Conservation (phyloP, 768 basidiomycete genomes). For the Pleurotus salmoneostramineus region DNA sequence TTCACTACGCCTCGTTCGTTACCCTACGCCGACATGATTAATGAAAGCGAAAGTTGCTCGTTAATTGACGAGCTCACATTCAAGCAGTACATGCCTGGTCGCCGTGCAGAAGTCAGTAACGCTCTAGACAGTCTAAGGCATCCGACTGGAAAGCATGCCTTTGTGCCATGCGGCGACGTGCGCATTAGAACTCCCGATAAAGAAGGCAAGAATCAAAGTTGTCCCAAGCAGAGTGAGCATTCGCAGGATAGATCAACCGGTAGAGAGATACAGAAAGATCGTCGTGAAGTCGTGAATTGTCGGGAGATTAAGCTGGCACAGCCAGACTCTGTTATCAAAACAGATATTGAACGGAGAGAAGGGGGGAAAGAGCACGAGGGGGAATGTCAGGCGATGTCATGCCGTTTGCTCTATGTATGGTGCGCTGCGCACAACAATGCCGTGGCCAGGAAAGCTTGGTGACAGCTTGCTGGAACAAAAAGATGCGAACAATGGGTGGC, state of each 20-base stretch:
- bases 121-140: not conserved
- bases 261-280: no score
- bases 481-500: no score
- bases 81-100: conserved; percentile 30
- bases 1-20: conserved; percentile 22
- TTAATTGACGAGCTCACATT: conserved; percentile 19
- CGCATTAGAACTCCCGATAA: conserved; percentile 6
- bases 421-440: not conserved
- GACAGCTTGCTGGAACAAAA: no score
- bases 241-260: no score
- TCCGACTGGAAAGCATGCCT: conserved; percentile 12
- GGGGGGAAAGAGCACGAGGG: conserved; percentile 8
- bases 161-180: conserved; percentile 28
- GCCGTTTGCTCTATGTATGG: not conserved
- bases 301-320: not conserved
- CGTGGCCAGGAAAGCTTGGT: no score
- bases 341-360: conserved; percentile 11
- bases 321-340: not conserved
- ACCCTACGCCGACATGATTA: not conserved
- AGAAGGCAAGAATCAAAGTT: no score
- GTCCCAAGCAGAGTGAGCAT: no score
- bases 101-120: not conserved
- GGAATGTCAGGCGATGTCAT: not conserved
- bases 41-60: not conserved
- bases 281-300: not conserved